Conservation (phyloP, 2,329 filamentous ascomycete genomes). For the Shiraia sp. region DNA sequence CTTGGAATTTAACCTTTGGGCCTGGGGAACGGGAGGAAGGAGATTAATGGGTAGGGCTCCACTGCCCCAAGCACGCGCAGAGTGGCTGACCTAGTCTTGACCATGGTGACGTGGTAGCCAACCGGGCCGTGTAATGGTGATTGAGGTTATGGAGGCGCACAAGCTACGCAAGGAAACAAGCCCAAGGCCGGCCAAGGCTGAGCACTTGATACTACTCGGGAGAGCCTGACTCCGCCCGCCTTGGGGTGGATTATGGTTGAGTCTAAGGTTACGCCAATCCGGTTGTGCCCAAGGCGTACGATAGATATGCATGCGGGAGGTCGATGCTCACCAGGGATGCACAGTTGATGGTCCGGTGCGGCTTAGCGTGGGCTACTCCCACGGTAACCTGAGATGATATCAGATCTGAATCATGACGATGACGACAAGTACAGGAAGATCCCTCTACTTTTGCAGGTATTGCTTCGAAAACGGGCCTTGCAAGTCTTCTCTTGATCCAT, state of each 20-base stretch:
- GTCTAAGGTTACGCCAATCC: conserved; percentile 24
- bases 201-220: conserved; percentile 28
- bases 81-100: conserved; percentile 23
- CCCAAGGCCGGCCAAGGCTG: conserved; percentile 39
- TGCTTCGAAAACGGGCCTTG: neutral
- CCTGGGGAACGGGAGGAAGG: conserved; percentile 21
- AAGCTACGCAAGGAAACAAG: conserved; percentile 43
- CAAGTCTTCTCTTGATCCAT: neutral
- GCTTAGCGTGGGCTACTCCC: conserved; percentile 19
- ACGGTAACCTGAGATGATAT: conserved; percentile 9
- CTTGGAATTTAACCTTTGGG: conserved; percentile 15
- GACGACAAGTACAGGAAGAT: neutral
- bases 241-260: conserved; percentile 30
- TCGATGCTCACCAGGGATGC: conserved; percentile 14
- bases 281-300: conserved; percentile 25
- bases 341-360: conserved; percentile 19
- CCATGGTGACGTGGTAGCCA: conserved; percentile 43
- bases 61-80: conserved; percentile 33
- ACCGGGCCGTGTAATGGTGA: conserved; percentile 34
- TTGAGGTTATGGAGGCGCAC: conserved; percentile 33
- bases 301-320: conserved; percentile 19
- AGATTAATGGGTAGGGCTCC: conserved; percentile 26
- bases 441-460: no score
- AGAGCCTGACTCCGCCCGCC: conserved; percentile 31
- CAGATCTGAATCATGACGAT: conserved; percentile 4